Evolutionary conservation across 441 rosid species (phyloP), one percentile per base, ranked within the genome.

Genomic region (Sinapis alba): DNA sequence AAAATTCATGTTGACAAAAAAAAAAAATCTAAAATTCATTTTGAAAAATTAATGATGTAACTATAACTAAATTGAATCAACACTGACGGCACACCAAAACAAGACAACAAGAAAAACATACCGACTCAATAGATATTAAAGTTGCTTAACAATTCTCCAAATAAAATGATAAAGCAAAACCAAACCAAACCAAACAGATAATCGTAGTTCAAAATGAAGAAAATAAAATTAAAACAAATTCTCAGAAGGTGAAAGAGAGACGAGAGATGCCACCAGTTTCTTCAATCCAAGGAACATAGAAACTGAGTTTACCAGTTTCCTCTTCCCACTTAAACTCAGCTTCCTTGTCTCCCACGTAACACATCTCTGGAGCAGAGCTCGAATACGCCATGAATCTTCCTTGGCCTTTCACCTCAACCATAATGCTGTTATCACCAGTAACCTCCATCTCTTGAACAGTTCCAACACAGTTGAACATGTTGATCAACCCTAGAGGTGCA

Each of bases 381-480:
- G 91, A 83, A 74, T 87, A 88, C 27, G 91, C 90, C 78, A 85
- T 67, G 78, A 91, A 86, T 6, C 69, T 76, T 26, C 98, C 92
- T 23, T 77, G 84, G 2, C 97, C 97, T 78, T 88, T 93, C 34
- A 89, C 82, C 16, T 62, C 53, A 68, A 88, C 36, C 65, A 68
- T 73, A 0, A 81, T 81, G 10, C 24, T 65, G 69, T 80, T 83
- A 32, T 53, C 63, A 75, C 75, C 83, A 12, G 41, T 47, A 51
- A 68, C 77, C 5, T 70, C 80, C 77, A 85, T 21, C 28, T 75
- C 86, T 65, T 81, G 80, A 59, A 91, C 71, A 0, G 96, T 87
- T 53, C 98, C 97, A 3, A 90, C 91, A 18, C 81, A 75, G 59
- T 93, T 93, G 68, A 88, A 80, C 93, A 93, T 87, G 85, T 82